Evolutionary conservation across 2,329 filamentous ascomycete genomes (phyloP).

Genomic region (Diaporthe helianthi): DNA sequence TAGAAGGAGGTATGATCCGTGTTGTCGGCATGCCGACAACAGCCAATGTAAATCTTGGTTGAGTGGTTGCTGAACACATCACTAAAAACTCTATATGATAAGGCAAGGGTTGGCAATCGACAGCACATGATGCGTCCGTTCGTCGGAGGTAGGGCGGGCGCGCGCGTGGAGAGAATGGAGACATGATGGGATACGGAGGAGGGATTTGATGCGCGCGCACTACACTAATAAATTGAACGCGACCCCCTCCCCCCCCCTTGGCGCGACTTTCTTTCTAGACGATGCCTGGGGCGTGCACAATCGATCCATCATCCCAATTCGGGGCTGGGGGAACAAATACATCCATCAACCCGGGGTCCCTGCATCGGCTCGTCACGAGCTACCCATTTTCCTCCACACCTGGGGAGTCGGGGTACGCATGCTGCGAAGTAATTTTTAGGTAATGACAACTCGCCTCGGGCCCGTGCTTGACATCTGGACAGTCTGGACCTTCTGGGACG

Average conservation of each 20-base stretch:
- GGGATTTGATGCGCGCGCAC: too few species aligned
- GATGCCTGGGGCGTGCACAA: slow-evolving; percentile 26
- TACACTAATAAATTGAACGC: neutral
- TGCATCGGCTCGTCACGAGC: slow-evolving; percentile 23
- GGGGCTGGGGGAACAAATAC: too few species aligned
- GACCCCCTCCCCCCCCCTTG: too few species aligned
- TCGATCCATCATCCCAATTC: too few species aligned
- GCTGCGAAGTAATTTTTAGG: slow-evolving; percentile 13
- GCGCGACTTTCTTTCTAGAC: slow-evolving; percentile 21
- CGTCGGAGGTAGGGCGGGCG: slow-evolving; percentile 18
- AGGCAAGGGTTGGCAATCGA: slow-evolving; percentile 23
- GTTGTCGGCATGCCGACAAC: slow-evolving; percentile 3
- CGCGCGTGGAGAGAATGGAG: neutral
- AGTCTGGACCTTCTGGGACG: too few species aligned
- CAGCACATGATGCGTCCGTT: slow-evolving; percentile 24
- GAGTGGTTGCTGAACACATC: slow-evolving; percentile 11
- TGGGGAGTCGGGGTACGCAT: slow-evolving; percentile 19
- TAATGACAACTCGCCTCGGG: slow-evolving; percentile 18
- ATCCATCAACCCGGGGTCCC: slow-evolving; percentile 1
- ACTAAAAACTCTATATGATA: slow-evolving; percentile 24
- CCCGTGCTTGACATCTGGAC: slow-evolving; percentile 13
- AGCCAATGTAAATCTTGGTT: slow-evolving; percentile 9
- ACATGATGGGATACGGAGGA: too few species aligned
- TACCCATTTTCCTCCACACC: slow-evolving; percentile 22
- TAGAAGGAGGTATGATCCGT: neutral